These are phyloP conservation scores for Trichoderma sp. DNA, from an alignment of 2,329 filamentous ascomycete genomes.

Conservation along the genomic window DNA sequence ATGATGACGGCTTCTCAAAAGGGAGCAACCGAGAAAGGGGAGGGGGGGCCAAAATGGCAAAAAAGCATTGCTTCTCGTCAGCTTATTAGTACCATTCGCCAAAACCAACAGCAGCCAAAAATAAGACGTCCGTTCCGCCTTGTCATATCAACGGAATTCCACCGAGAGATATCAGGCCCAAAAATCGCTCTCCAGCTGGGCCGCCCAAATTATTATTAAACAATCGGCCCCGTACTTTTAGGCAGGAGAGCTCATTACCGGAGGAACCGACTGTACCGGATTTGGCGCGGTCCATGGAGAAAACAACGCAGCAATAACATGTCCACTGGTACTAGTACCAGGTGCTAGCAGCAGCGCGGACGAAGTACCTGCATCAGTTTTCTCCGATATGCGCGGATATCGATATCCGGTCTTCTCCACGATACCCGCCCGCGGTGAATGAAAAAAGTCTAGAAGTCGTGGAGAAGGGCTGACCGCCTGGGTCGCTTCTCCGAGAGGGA, in stretches of 20 bases:
- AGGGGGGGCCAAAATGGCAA: background rate
- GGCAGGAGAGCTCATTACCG: conserved; percentile 18
- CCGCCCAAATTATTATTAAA: conserved; percentile 5
- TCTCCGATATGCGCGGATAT: conserved; percentile 18
- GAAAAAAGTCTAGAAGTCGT: conserved; percentile 9
- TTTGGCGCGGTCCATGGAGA: background rate
- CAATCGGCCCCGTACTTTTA: conserved; percentile 9
- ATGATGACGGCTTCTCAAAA: background rate
- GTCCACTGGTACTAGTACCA: background rate
- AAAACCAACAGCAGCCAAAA: background rate
- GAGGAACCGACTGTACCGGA: conserved; percentile 12
- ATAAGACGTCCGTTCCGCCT: background rate
- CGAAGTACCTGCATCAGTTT: conserved; percentile 17
- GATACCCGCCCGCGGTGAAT: conserved; percentile 14
- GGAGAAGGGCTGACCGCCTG: conserved; percentile 11
- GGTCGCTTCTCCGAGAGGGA: background rate
- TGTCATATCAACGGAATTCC: background rate
- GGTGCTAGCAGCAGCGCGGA: conserved; percentile 3
- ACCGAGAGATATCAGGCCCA: conserved; percentile 7
- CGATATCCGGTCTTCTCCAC: conserved; percentile 19
- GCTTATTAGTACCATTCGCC: conserved; percentile 9
- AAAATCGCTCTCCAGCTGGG: conserved; percentile 11
- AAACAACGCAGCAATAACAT: background rate
- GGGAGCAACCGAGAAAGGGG: background rate
- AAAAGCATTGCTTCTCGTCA: conserved; percentile 1